These are phyloP conservation scores for Camellia oleifera DNA, from an alignment of 179 eudicot genomes.

Conservation along the genomic window DNA sequence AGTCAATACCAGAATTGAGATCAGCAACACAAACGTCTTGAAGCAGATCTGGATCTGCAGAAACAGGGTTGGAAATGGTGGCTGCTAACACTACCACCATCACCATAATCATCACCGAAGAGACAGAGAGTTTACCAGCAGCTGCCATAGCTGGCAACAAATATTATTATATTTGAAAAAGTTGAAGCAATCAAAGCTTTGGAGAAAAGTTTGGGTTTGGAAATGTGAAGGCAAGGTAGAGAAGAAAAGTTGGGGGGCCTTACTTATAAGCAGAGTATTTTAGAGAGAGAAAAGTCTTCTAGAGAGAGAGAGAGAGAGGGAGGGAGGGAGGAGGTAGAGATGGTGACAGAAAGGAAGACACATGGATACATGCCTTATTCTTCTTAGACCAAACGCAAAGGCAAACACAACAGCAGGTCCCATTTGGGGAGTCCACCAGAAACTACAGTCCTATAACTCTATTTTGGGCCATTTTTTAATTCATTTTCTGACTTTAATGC, in stretches of 20 bases:
- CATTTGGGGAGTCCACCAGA: neutral
- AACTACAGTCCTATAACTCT: neutral
- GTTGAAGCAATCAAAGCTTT: neutral
- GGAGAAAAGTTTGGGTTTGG: neutral
- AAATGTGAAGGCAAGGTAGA: neutral
- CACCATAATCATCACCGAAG: constrained; percentile 6
- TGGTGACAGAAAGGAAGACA: neutral
- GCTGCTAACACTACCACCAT: constrained; percentile 10
- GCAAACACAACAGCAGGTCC: neutral
- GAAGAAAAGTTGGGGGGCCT: neutral
- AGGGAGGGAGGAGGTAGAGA: neutral
- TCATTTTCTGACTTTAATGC: too few relatives aligned
- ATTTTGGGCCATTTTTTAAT: neutral
- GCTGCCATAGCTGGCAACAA: constrained; percentile 9
- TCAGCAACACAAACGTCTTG: constrained; percentile 72
- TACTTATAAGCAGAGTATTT: neutral
- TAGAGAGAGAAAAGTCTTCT: neutral
- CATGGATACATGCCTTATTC: neutral
- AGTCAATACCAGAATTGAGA: constrained; percentile 30
- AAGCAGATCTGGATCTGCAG: constrained; percentile 52
- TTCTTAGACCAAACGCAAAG: neutral
- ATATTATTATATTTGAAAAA: neutral
- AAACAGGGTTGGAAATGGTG: constrained; percentile 8
- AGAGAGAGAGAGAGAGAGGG: neutral
- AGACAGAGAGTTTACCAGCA: constrained; percentile 7